Conservation (phyloP, 306 rosid genomes). For the Amphicarpaea edgeworthii region DNA sequence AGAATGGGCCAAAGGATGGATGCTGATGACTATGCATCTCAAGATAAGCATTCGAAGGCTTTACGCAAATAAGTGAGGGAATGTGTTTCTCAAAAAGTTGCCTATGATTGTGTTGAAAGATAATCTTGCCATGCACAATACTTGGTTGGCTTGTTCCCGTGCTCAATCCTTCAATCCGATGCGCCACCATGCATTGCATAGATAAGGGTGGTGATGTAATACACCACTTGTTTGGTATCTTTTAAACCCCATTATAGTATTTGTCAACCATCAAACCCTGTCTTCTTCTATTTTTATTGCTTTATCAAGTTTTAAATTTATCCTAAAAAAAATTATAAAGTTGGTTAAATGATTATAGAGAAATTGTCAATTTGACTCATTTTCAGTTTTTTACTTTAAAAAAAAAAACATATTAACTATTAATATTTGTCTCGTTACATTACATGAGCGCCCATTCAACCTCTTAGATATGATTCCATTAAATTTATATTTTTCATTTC, state of each 20-base stretch:
- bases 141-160: conserved; percentile 47
- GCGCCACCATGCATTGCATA: conserved; percentile 37
- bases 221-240: conserved; percentile 49
- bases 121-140: conserved; percentile 53
- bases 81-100: conserved; percentile 42
- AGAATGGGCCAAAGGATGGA: conserved; percentile 54
- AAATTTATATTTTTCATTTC: not conserved
- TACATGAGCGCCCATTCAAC: not conserved
- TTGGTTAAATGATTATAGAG: no score
- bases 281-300: conserved; percentile 39
- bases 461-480: conserved; percentile 32
- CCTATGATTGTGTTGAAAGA: conserved; percentile 53
- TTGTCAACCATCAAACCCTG: conserved; percentile 46
- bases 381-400: no score
- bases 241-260: conserved; percentile 42
- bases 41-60: conserved; percentile 57
- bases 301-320: conserved; percentile 6
- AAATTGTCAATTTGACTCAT: no score
- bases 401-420: no score
- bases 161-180: conserved; percentile 32
- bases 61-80: conserved; percentile 56
- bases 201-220: conserved; percentile 60
- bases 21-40: conserved; percentile 28
- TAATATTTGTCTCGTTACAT: no score
- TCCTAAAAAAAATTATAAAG: no score